A percentile compares a stretch with the other conserved stretches of the same genome.
phyloP scores from a whole-genome alignment of 1,284 basidiomycete genomes.

The Marasmius tenuissimus region DNA sequence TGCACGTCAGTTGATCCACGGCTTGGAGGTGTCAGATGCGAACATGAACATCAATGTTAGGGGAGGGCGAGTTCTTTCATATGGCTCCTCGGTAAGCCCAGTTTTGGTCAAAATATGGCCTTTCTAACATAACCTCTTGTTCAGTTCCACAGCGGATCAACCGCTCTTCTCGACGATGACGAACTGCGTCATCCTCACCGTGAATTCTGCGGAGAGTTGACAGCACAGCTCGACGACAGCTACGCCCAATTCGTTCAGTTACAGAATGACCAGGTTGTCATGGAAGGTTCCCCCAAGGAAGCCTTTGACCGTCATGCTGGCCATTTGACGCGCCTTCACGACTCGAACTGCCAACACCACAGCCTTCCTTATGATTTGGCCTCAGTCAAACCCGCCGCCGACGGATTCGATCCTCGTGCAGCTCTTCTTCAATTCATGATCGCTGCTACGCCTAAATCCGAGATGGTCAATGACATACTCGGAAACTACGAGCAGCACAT shows the following conservation, averaged over 20 bases:
- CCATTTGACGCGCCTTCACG: constrained; percentile 43
- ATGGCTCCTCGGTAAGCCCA: constrained; percentile 73
- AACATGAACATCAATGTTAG: constrained; percentile 91
- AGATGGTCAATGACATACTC: constrained; percentile 50
- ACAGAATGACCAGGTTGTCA: constrained; percentile 38
- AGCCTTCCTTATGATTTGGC: constrained; percentile 28
- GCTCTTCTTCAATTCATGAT: constrained; percentile 78
- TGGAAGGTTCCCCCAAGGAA: constrained; percentile 24
- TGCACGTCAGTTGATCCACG: constrained; percentile 77
- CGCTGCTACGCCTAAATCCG: constrained; percentile 63
- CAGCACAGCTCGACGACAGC: constrained; percentile 35
- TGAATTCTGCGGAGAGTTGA: constrained; percentile 55
- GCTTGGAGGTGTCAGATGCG: constrained; percentile 84
- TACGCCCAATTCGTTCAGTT: constrained; percentile 20
- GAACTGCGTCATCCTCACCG: constrained; percentile 49
- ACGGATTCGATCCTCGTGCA: constrained; percentile 43
- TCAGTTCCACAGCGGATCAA: constrained; percentile 67
- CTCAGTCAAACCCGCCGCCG: constrained; percentile 21
- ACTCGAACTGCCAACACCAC: constrained; percentile 57
- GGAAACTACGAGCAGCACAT: constrained; percentile 50
- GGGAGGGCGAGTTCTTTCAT: constrained; percentile 77
- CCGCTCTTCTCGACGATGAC: constrained; percentile 36
- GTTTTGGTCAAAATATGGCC: constrained; percentile 14
- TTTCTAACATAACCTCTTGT: constrained; percentile 19
- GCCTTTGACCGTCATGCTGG: constrained; percentile 24